Evolutionary conservation across 768 basidiomycete genomes (phyloP).

Genomic region (Mycena belliarum): DNA sequence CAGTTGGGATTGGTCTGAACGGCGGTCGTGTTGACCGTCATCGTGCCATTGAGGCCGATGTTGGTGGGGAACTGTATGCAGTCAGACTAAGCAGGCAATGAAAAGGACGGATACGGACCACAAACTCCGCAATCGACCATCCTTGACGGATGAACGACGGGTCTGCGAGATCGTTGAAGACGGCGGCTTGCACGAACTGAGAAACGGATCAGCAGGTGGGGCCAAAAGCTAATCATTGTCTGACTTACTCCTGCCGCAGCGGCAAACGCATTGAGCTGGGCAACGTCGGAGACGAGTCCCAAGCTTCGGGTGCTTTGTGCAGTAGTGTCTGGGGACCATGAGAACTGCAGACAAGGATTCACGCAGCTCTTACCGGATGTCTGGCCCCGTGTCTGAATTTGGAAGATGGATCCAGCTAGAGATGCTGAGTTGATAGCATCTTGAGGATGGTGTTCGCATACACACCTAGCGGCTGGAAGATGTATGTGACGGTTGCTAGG

Average conservation of each 20-base stretch:
- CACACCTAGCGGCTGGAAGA: conserved; percentile 61
- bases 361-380: not conserved
- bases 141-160: conserved; percentile 41
- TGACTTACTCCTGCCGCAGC: conserved; percentile 57
- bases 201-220: not conserved
- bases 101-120: conserved; percentile 9
- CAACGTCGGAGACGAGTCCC: conserved; percentile 46
- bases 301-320: conserved; percentile 45
- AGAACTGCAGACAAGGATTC: not conserved
- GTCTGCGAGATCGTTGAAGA: conserved; percentile 35
- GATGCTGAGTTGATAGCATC: conserved; percentile 9
- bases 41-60: conserved; percentile 38
- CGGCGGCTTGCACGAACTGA: conserved; percentile 27
- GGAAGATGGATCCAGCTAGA: conserved; percentile 45
- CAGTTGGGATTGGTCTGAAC: conserved; percentile 38
- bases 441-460: conserved; percentile 25
- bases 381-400: conserved; percentile 31
- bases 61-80: conserved; percentile 32
- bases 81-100: not conserved
- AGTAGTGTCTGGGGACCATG: conserved; percentile 29
- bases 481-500: conserved; percentile 43
- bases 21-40: conserved; percentile 42
- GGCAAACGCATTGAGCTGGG: conserved; percentile 51
- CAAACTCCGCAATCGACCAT: conserved; percentile 43
- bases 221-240: not conserved